phyloP scores from a whole-genome alignment of 495 filamentous ascomycete species.

The Aspergillus coremiiformis region DNA sequence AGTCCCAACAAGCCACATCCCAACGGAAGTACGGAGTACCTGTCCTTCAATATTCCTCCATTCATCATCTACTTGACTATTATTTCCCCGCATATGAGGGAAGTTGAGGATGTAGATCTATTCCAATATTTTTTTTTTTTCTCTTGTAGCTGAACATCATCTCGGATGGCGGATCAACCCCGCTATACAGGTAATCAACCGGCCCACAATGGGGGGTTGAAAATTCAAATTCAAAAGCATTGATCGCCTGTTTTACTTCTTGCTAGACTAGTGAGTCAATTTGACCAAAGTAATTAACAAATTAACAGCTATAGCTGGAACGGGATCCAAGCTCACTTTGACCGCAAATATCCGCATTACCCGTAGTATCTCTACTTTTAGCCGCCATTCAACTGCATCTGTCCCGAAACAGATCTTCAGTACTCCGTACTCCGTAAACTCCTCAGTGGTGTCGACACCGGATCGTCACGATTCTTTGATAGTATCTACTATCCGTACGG shows the following conservation, averaged over 20 bases:
- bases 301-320: not conserved
- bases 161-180: not conserved
- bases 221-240: not conserved
- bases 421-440: too few relatives aligned
- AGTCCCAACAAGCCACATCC: not conserved
- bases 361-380: too few relatives aligned
- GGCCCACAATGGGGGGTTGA: not conserved
- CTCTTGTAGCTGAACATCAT: not conserved
- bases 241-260: not conserved
- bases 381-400: not conserved
- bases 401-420: not conserved
- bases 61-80: not conserved
- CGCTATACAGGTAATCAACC: not conserved
- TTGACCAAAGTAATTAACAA: not conserved
- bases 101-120: not conserved
- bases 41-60: too few relatives aligned
- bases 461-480: too few relatives aligned
- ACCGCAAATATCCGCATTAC: not conserved
- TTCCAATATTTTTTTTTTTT: not conserved
- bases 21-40: too few relatives aligned
- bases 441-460: too few relatives aligned
- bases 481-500: too few relatives aligned
- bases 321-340: not conserved
- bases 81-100: not conserved
- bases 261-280: not conserved